A percentile compares a stretch with the other conserved stretches of the same genome.
Conservation (phyloP, 768 basidiomycete species). For the Leccinum imitatum region DNA sequence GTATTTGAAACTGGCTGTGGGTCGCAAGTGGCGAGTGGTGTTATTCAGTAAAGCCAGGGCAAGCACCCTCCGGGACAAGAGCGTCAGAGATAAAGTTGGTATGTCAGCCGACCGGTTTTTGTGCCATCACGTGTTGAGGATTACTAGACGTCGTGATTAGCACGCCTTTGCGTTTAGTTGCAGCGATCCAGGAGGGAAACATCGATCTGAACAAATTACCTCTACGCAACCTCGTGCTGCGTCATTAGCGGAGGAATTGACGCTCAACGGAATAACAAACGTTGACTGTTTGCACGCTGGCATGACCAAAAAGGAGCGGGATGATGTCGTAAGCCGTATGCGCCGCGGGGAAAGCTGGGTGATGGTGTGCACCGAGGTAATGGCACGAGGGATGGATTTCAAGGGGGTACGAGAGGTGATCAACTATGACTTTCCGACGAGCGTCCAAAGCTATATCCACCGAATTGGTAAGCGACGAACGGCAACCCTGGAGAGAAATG, state of each 20-base stretch:
- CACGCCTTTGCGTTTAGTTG: conserved; percentile 87
- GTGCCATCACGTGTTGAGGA: neutral
- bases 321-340: conserved; percentile 83
- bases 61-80: conserved; percentile 69
- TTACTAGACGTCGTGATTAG: conserved; percentile 82
- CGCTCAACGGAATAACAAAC: conserved; percentile 72
- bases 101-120: conserved; percentile 17
- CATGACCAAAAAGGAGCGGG: conserved; percentile 82
- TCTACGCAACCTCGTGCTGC: conserved; percentile 84
- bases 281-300: conserved; percentile 93
- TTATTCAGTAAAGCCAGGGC: conserved; percentile 91
- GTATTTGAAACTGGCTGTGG: conserved; percentile 75
- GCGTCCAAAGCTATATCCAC: conserved; percentile 94
- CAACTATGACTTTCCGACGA: conserved; percentile 97
- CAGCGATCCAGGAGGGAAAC: conserved; percentile 69
- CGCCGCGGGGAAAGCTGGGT: conserved; percentile 91
- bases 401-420: conserved; percentile 91
- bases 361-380: conserved; percentile 93
- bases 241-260: conserved; percentile 78
- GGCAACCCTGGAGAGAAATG: neutral
- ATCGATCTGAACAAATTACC: conserved; percentile 78
- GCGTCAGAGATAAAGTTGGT: conserved; percentile 76
- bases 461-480: conserved; percentile 65
- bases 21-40: conserved; percentile 79
- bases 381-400: conserved; percentile 99